Conservation (phyloP, 495 filamentous ascomycete species). For the Aspergillus kassunensis region DNA sequence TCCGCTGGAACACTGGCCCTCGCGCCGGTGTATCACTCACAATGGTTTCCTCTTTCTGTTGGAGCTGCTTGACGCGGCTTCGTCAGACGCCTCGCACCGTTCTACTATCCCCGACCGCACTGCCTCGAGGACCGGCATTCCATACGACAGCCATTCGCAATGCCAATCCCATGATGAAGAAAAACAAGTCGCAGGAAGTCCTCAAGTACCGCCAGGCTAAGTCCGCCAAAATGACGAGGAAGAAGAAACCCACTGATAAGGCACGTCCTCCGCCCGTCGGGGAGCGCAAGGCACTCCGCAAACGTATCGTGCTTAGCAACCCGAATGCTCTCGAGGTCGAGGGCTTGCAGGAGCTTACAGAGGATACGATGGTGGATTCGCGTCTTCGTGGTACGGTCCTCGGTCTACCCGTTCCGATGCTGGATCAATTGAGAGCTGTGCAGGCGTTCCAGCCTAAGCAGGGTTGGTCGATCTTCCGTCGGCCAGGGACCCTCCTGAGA, state of each 20-base stretch:
- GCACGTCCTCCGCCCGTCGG: constrained; percentile 58
- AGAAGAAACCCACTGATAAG: constrained; percentile 34
- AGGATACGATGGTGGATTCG: constrained; percentile 50
- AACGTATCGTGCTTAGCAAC: constrained; percentile 87
- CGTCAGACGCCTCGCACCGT: constrained; percentile 45
- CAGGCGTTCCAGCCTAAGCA: constrained; percentile 92
- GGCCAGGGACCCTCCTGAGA: constrained; percentile 71
- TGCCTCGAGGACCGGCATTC: constrained; percentile 40
- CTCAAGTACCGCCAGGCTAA: constrained; percentile 36
- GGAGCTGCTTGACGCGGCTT: constrained; percentile 59
- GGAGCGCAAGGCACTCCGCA: constrained; percentile 82
- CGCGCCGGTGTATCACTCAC: constrained; percentile 30
- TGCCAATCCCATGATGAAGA: constrained; percentile 41
- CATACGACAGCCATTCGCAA: constrained; percentile 38
- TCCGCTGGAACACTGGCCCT: constrained; percentile 35
- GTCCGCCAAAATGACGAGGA: constrained; percentile 50
- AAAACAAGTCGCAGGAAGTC: constrained; percentile 19
- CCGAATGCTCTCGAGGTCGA: constrained; percentile 78
- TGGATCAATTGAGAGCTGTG: constrained; percentile 74
- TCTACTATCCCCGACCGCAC: constrained; percentile 31
- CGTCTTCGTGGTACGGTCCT: constrained; percentile 60
- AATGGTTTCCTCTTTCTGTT: constrained; percentile 67
- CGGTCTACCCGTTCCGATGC: constrained; percentile 60
- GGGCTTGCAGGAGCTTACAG: constrained; percentile 57
- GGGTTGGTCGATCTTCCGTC: constrained; percentile 80